Conservation (phyloP, 2,329 filamentous ascomycete species). For the Lasiodiplodia gonubiensis region DNA sequence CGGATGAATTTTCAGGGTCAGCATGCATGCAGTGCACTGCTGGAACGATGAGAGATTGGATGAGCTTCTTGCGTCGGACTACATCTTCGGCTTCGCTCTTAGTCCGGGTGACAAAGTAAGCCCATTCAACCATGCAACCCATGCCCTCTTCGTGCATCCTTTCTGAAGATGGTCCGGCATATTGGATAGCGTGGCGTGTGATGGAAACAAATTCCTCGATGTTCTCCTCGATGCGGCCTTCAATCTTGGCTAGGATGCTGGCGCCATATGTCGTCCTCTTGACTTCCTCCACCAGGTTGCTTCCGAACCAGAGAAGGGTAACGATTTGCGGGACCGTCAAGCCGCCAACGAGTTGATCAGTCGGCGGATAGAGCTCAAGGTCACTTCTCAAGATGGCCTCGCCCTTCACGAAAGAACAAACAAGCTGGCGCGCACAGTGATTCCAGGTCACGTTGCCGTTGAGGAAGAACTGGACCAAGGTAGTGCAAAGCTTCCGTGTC, state of each 20-base stretch:
- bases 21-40: slow-evolving; percentile 37
- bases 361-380: slow-evolving; percentile 52
- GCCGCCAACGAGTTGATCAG: slow-evolving; percentile 52
- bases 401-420: slow-evolving; percentile 62
- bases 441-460: slow-evolving; percentile 72
- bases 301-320: slow-evolving; percentile 68
- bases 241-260: slow-evolving; percentile 4
- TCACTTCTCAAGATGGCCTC: slow-evolving; percentile 56
- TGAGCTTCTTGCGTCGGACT: slow-evolving; percentile 15
- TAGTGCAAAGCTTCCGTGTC: slow-evolving; percentile 76
- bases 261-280: slow-evolving; percentile 19
- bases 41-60: slow-evolving; percentile 27
- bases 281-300: slow-evolving; percentile 68
- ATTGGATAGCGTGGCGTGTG: slow-evolving; percentile 10
- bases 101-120: slow-evolving; percentile 25
- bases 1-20: slow-evolving; percentile 59
- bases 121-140: slow-evolving; percentile 27
- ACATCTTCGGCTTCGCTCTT: slow-evolving; percentile 6
- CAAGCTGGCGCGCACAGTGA: slow-evolving; percentile 68
- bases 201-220: slow-evolving; percentile 19
- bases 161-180: background rate
- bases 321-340: slow-evolving; percentile 60
- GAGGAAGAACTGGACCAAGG: slow-evolving; percentile 75
- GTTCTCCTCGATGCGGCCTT: slow-evolving; percentile 19
- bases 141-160: slow-evolving; percentile 25